A percentile compares a stretch with the other conserved stretches of the same genome.
Conservation (phyloP, 2,329 filamentous ascomycete species). For the Fusarium pseudocircinatum region DNA sequence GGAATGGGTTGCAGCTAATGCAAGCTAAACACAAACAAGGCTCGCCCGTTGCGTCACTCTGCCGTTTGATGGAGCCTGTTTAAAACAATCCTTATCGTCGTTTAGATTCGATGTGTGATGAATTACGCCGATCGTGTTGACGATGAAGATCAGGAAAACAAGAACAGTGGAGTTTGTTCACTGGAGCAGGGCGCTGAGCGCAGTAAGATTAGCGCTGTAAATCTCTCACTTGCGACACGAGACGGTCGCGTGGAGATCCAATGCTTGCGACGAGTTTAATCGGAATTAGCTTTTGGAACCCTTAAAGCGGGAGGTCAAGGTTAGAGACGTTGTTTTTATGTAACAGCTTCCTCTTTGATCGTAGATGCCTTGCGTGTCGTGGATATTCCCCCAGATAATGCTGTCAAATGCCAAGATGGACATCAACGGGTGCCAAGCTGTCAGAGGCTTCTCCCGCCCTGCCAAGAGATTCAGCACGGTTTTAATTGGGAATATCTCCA, state of each 20-base stretch:
- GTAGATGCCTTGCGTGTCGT: background rate
- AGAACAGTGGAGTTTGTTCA: background rate
- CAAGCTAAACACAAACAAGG: background rate
- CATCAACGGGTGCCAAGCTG: slow-evolving; percentile 13
- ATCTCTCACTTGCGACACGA: background rate
- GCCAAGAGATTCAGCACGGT: slow-evolving; percentile 20
- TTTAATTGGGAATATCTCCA: slow-evolving; percentile 10
- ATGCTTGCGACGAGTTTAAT: background rate
- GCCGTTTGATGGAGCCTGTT: background rate
- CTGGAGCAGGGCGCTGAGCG: background rate
- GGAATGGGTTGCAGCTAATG: background rate
- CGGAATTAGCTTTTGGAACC: background rate
- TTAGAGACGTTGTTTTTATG: background rate
- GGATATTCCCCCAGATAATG: background rate
- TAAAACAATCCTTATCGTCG: background rate
- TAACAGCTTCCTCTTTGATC: background rate
- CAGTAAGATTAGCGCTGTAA: background rate
- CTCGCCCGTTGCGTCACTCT: background rate
- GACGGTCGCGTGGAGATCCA: background rate
- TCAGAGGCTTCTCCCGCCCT: background rate
- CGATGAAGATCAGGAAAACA: background rate
- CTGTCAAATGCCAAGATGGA: slow-evolving; percentile 5
- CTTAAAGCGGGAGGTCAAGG: background rate
- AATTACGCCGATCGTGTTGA: background rate
- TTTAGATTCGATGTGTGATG: background rate